Percentiles rank a stretch among this genome's conserved stretches.
Evolutionary conservation across 1,139 yeast species (phyloP).

Genomic region (Pichia sp.): DNA sequence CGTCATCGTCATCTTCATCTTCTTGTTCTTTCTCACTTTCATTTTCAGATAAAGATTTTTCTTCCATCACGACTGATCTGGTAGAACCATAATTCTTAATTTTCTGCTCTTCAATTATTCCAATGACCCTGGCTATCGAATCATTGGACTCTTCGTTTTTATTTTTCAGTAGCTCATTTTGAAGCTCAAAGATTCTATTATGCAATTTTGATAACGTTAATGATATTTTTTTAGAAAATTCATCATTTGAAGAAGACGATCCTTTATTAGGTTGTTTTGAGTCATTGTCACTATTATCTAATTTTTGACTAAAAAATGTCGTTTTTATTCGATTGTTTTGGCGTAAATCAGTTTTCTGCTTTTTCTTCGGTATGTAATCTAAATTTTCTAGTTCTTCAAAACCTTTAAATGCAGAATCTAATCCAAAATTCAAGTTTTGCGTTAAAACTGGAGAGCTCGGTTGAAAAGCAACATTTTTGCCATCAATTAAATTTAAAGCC

Average conservation of each 20-base stretch:
- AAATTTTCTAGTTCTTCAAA: conserved; percentile 10
- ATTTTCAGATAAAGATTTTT: conserved; percentile 15
- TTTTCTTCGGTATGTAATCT: background rate
- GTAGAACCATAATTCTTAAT: conserved; percentile 17
- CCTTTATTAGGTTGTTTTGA: too few relatives aligned
- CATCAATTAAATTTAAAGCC: background rate
- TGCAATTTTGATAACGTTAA: conserved; percentile 1
- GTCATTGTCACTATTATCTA: background rate
- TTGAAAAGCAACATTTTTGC: background rate
- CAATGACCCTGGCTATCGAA: too few relatives aligned
- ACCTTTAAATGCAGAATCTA: background rate
- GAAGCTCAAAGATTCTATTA: conserved; percentile 5
- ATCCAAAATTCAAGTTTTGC: background rate
- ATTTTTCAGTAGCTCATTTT: background rate
- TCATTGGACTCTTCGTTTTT: background rate
- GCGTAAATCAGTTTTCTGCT: background rate
- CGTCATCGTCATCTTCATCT: conserved; percentile 14
- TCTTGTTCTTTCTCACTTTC: conserved; percentile 10
- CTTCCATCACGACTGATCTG: conserved; percentile 19
- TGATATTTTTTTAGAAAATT: conserved; percentile 4
- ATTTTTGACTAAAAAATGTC: background rate
- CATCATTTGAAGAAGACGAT: conserved; percentile 1
- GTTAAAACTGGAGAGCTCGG: conserved; percentile 1
- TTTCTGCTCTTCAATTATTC: background rate
- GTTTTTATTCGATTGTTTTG: background rate